Base-by-base conservation (phyloP, 306 rosid species). In the Lotus japonicus region DNA sequence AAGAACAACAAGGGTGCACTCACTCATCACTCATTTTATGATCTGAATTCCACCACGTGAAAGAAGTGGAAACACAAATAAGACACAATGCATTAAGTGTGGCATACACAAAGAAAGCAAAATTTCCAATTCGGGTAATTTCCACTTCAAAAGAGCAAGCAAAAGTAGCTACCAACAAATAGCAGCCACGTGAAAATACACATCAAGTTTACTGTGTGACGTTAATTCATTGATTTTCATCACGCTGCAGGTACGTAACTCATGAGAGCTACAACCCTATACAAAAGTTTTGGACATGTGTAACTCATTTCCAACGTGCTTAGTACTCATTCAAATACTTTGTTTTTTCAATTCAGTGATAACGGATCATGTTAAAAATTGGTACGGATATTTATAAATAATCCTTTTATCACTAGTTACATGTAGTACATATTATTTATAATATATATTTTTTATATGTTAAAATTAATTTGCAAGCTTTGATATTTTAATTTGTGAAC, bases 221-320 rank as follows among this genome's bases (percentile, higher is more conserved):
- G 35, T 70, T 77, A 35, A 31, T 31, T 31, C 0, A 70, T 41
- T 61, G 14, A 17, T 61, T 62, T 38, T 76, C 38, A 36, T 69
- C 64, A 42, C 48, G 15, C n/a, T n/a, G n/a, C 5, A 51, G 19
- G 51, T 76, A 68, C 75, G 58, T 41, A 51, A 76, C 64, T 48
- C 2, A 51, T 58, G 69, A 66, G 57, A 23, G 56, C 69, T 58
- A 67, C 49, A 48, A 19, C 16, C 55, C 64, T 50, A 63, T 52
- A n/a, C 53, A 60, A 50, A 75, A 62, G 46, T 35, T 70, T 74
- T 43, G n/a, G 33, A 5, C 71, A 70, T 70, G 70, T 64, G 77
- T 42, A 64, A 75, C 74, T 80, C 84, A 75, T 80, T 80, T 80
- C 60, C 71, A 73, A 80, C 74, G 77, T 64, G 74, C 66, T 28